Conservation (phyloP, 2,329 filamentous ascomycete species). For the Aureobasidium sp. region DNA sequence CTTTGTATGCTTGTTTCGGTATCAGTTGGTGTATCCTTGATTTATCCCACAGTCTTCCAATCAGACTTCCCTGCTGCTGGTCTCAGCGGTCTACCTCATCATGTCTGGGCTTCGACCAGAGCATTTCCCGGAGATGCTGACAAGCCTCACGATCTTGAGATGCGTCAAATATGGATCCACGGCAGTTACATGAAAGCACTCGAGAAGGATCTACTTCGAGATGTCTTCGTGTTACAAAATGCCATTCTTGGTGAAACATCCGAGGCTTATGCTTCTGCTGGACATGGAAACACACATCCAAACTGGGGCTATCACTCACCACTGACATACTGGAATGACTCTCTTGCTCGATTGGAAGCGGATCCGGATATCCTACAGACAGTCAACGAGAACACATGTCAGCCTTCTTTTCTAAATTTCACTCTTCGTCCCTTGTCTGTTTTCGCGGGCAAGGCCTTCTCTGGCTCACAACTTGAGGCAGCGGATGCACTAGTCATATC, state of each 20-base stretch:
- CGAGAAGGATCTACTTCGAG: conserved; percentile 53
- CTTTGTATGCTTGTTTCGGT: conserved; percentile 67
- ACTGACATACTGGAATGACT: conserved; percentile 71
- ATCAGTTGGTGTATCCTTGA: conserved; percentile 58
- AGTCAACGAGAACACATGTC: conserved; percentile 56
- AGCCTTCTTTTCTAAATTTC: conserved; percentile 61
- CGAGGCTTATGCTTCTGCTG: neutral
- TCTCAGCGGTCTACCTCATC: conserved; percentile 63
- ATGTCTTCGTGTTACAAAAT: conserved; percentile 62
- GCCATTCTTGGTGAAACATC: conserved; percentile 48
- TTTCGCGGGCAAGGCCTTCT: conserved; percentile 69
- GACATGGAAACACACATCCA: neutral
- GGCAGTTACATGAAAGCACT: conserved; percentile 73
- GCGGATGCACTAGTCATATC: conserved; percentile 74
- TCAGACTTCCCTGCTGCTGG: conserved; percentile 63
- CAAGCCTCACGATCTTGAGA: conserved; percentile 59
- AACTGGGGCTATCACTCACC: conserved; percentile 74
- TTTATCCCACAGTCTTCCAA: conserved; percentile 68
- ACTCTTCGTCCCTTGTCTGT: conserved; percentile 71
- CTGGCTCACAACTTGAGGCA: conserved; percentile 57
- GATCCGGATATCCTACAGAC: conserved; percentile 60
- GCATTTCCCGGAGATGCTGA: conserved; percentile 46
- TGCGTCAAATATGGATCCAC: conserved; percentile 76
- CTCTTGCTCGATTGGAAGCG: conserved; percentile 44
- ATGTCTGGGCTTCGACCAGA: conserved; percentile 72